Base-by-base conservation (phyloP, 2,329 filamentous ascomycete species). In the Stemphylium lycopersici region DNA sequence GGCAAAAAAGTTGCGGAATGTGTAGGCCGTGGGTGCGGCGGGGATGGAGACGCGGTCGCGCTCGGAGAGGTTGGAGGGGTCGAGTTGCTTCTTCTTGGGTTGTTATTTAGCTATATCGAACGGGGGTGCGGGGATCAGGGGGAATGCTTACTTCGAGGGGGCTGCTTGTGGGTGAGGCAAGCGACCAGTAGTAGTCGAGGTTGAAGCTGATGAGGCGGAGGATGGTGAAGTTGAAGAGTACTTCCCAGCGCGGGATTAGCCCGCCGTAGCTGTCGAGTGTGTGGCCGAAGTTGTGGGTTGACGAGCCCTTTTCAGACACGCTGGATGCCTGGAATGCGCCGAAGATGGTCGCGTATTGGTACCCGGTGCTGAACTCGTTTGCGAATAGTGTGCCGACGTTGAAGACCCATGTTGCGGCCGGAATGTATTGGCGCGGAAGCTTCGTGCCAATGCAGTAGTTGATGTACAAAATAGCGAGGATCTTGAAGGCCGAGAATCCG, bases 161-260 rank as follows among this genome's bases (percentile, higher is more conserved):
- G 67, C 86, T 93, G 26, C 55, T 58, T 24, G 83, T 78, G 20
- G 80, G 79, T 54, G 85, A 82, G 60, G 90, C 86, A 2, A 90
- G 75, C 66, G 90, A 95, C 93, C 95, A 99, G 74, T 96, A 93
- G 73, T 96, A 93, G 76, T 99, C 95, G 71, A 99, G 77, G 74
- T 98, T 98, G 83, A 96, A 99, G 73, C 93, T 97, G 67, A 99
- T 92, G 42, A 98, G 81, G 4, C 95, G 88, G 51, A 99, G 79
- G 22, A 98, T 88, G 3, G 93, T 97, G 58, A 99, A 86, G 70
- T 99, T 99, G 82, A 99, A 99, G 4, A 97, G 83, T n/a, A 99
- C 87, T 73, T 98, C 91, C 95, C 95, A 99, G 55, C 93, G 85
- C 0, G 88, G 82, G 71, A 96, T 87, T n/a, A 99, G 79, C 0